Evolutionary conservation across 768 basidiomycete species (phyloP).

Genomic region (Mycena maculata): DNA sequence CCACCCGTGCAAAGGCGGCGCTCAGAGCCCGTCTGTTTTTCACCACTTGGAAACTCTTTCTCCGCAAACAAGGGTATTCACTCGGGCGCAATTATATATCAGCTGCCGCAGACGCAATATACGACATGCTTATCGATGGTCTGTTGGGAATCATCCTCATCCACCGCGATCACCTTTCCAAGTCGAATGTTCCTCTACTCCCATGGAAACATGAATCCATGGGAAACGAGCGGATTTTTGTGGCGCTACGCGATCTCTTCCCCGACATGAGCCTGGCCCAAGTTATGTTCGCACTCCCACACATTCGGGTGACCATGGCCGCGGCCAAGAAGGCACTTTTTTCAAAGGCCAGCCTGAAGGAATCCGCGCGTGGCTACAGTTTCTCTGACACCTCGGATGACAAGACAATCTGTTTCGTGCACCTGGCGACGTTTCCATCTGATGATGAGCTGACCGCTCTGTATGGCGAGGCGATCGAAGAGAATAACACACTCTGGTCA

Average conservation of each 20-base stretch:
- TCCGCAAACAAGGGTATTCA: constrained; percentile 4
- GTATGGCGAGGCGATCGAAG: not conserved
- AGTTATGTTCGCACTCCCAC: not conserved
- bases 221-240: constrained; percentile 11
- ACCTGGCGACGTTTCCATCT: not conserved
- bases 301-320: not conserved
- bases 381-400: not conserved
- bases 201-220: constrained; percentile 14
- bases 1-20: not conserved
- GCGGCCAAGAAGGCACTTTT: not conserved
- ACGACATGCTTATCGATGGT: constrained; percentile 10
- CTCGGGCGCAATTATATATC: constrained; percentile 12
- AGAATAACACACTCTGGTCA: not conserved
- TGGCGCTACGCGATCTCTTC: not conserved
- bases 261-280: constrained; percentile 18
- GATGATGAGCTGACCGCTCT: not conserved
- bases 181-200: not conserved
- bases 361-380: not conserved
- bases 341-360: not conserved
- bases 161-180: constrained; percentile 12
- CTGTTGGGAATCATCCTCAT: constrained; percentile 12
- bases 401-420: not conserved
- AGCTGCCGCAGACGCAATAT: not conserved
- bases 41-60: constrained; percentile 5
- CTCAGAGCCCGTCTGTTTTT: constrained; percentile 13